Conservation (phyloP, 345 rosid genomes). For the Orychophragmus violaceus region DNA sequence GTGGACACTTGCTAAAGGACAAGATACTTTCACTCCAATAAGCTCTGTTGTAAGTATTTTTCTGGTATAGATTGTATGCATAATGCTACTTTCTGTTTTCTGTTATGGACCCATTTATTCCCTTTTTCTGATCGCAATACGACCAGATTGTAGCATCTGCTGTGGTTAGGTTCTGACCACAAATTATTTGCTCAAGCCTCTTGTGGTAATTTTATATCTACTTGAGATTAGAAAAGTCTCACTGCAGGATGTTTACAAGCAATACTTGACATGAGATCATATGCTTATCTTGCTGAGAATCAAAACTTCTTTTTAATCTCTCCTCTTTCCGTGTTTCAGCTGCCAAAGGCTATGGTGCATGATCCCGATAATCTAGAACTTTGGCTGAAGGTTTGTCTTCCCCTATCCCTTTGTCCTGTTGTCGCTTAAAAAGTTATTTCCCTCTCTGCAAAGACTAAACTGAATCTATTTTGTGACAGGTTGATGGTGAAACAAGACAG, state of each 20-base stretch:
- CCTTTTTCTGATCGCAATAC: background rate
- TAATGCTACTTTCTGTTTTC: background rate
- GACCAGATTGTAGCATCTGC: background rate
- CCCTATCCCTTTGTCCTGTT: background rate
- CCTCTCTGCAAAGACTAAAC: background rate
- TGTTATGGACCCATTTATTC: background rate
- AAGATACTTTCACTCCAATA: background rate
- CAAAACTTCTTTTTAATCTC: background rate
- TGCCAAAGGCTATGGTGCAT: slow-evolving; percentile 54
- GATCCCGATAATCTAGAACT: slow-evolving; percentile 83
- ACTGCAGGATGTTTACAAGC: background rate
- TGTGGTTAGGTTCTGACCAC: background rate
- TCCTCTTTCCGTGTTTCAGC: slow-evolving; percentile 34
- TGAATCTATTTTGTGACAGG: slow-evolving; percentile 36
- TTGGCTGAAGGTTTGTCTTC: slow-evolving; percentile 68
- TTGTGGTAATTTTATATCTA: background rate
- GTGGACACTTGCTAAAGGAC: background rate
- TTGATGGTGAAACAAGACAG: slow-evolving; percentile 77
- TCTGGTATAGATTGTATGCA: background rate
- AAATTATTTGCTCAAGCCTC: background rate
- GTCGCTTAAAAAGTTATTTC: background rate
- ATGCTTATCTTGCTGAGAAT: background rate
- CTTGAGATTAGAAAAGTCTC: background rate
- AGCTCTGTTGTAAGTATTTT: background rate
- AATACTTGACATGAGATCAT: background rate